Evolutionary conservation across 2,329 filamentous ascomycete genomes (phyloP).

Genomic region (Aspergillaceae sp.): DNA sequence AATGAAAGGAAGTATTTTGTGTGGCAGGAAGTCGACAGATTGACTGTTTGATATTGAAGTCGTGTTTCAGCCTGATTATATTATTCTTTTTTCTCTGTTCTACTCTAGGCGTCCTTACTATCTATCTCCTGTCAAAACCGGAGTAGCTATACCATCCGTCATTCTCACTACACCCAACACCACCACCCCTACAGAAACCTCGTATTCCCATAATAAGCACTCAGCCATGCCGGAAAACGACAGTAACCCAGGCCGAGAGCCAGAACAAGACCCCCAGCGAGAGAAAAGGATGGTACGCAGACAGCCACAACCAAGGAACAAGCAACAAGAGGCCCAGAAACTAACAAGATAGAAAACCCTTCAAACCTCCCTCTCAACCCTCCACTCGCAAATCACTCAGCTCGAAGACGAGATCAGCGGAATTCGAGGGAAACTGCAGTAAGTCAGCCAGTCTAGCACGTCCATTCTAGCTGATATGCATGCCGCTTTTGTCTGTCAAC

Average conservation of each 20-base stretch:
- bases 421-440: slow-evolving; percentile 29
- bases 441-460: slow-evolving; percentile 8
- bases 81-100: too few relatives aligned
- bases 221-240: neutral
- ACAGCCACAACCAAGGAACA: neutral
- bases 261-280: slow-evolving; percentile 8
- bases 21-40: too few relatives aligned
- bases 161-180: neutral
- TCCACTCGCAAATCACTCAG: slow-evolving; percentile 41
- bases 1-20: too few relatives aligned
- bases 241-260: neutral
- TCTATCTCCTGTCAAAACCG: too few relatives aligned
- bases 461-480: too few relatives aligned
- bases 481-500: too few relatives aligned
- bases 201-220: neutral
- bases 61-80: too few relatives aligned
- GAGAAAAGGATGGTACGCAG: slow-evolving; percentile 20
- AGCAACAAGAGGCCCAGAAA: neutral
- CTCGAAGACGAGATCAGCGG: slow-evolving; percentile 28
- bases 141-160: too few relatives aligned
- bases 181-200: neutral
- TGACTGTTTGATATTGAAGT: too few relatives aligned
- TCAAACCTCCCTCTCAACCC: slow-evolving; percentile 21
- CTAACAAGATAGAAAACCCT: slow-evolving; percentile 13
- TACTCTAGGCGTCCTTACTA: too few relatives aligned